phyloP scores from a whole-genome alignment of 2,329 filamentous ascomycete species.

The Fusarium sublunatum region DNA sequence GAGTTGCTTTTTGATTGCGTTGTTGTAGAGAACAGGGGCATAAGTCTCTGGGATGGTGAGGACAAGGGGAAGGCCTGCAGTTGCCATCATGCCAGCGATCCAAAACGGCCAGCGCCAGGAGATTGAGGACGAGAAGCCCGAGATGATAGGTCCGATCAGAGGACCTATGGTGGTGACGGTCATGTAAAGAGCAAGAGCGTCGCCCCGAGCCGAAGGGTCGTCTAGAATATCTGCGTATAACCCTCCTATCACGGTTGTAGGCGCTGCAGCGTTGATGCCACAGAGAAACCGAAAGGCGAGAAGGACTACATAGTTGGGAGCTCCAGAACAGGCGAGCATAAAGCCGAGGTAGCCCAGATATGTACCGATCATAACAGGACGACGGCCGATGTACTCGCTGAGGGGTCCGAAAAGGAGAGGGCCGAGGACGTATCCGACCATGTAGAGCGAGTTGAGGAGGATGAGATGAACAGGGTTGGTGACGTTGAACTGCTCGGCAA shows the following conservation, averaged over 20 bases:
- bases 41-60: constrained; percentile 60
- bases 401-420: constrained; percentile 51
- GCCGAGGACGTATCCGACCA: constrained; percentile 52
- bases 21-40: constrained; percentile 62
- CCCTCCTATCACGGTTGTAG: constrained; percentile 50
- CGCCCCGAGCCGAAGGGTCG: constrained; percentile 48
- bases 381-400: constrained; percentile 51
- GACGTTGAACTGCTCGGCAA: constrained; percentile 47
- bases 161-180: constrained; percentile 49
- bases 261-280: constrained; percentile 50
- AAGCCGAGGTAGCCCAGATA: constrained; percentile 51
- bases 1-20: constrained; percentile 59
- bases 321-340: constrained; percentile 52
- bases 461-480: constrained; percentile 44
- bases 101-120: constrained; percentile 57
- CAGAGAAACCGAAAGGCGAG: constrained; percentile 55
- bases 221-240: constrained; percentile 51
- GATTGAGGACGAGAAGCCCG: constrained; percentile 61
- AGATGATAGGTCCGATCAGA: constrained; percentile 63
- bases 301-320: constrained; percentile 57
- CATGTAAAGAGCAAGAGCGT: constrained; percentile 52
- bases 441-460: constrained; percentile 53
- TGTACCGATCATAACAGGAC: constrained; percentile 50
- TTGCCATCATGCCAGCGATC: constrained; percentile 51
- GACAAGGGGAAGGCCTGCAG: constrained; percentile 47